phyloP scores from a whole-genome alignment of 176 grass and related monocot genomes.

The barley (Hordeum vulgare) region DNA sequence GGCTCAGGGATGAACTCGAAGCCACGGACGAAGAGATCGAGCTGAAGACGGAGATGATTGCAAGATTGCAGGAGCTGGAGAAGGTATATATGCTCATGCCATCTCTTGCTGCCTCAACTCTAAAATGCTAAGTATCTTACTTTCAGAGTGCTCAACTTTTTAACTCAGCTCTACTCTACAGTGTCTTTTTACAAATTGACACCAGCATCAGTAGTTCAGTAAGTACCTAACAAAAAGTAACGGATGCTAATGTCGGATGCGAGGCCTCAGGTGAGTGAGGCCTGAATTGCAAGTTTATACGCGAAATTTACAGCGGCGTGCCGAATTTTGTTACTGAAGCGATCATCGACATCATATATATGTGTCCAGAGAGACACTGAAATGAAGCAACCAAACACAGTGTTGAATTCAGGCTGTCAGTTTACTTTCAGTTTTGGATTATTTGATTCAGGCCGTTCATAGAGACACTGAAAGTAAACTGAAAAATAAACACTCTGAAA shows the following conservation, averaged over 20 bases:
- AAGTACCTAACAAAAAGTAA: not conserved
- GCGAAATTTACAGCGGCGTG: too few relatives aligned
- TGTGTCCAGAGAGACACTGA: too few relatives aligned
- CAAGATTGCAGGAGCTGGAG: not conserved
- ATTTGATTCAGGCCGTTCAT: too few relatives aligned
- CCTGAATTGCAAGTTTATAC: too few relatives aligned
- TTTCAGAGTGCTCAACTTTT: not conserved
- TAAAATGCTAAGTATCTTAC: not conserved
- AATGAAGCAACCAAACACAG: too few relatives aligned
- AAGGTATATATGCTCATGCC: conserved; percentile 10
- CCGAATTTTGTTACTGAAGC: too few relatives aligned
- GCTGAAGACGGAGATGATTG: not conserved
- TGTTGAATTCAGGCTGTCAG: too few relatives aligned
- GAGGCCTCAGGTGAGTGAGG: too few relatives aligned
- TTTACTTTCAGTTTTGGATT: too few relatives aligned
- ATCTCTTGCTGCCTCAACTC: not conserved
- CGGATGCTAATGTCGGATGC: not conserved
- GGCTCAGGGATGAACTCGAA: not conserved
- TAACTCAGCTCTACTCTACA: not conserved
- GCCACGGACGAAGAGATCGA: not conserved
- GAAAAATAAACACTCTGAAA: too few relatives aligned
- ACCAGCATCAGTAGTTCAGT: not conserved
- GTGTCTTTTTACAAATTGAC: not conserved
- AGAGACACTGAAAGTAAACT: too few relatives aligned
- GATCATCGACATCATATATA: too few relatives aligned